phyloP scores from a whole-genome alignment of 75 land plant genomes.

The Pinus albicaulis region DNA sequence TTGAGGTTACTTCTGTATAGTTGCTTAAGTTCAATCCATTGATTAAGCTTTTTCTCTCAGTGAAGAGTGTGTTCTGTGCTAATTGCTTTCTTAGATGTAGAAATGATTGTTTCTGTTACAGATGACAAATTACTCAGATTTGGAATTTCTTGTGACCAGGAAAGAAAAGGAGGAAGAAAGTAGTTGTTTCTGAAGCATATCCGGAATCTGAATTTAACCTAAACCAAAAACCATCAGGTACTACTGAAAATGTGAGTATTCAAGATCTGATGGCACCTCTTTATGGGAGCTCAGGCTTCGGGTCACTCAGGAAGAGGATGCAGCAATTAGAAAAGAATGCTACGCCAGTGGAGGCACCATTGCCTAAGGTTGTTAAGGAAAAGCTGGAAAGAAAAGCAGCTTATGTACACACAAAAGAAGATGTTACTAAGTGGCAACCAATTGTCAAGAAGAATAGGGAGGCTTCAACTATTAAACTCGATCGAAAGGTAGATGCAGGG shows the following conservation, averaged over 20 bases:
- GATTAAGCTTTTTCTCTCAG: not conserved
- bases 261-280: conserved; percentile 73
- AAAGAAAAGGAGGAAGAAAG: conserved; percentile 24
- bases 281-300: conserved; percentile 58
- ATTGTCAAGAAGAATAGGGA: conserved; percentile 87
- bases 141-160: conserved; percentile 24
- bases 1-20: not conserved
- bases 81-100: not conserved
- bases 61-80: not conserved
- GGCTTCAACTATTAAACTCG: conserved; percentile 74
- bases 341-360: conserved; percentile 55
- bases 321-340: conserved; percentile 56
- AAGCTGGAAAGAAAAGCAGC: conserved; percentile 68
- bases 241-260: conserved; percentile 36
- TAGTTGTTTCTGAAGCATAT: conserved; percentile 50
- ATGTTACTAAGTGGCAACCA: conserved; percentile 83
- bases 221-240: conserved; percentile 24
- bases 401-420: conserved; percentile 72
- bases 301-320: conserved; percentile 69
- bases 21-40: not conserved
- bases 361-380: conserved; percentile 59
- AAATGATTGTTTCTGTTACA: not conserved
- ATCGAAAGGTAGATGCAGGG: conserved; percentile 38
- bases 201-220: conserved; percentile 73
- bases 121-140: not conserved